phyloP scores from a whole-genome alignment of 1,284 basidiomycete species.

The Moesziomyces sp. region DNA sequence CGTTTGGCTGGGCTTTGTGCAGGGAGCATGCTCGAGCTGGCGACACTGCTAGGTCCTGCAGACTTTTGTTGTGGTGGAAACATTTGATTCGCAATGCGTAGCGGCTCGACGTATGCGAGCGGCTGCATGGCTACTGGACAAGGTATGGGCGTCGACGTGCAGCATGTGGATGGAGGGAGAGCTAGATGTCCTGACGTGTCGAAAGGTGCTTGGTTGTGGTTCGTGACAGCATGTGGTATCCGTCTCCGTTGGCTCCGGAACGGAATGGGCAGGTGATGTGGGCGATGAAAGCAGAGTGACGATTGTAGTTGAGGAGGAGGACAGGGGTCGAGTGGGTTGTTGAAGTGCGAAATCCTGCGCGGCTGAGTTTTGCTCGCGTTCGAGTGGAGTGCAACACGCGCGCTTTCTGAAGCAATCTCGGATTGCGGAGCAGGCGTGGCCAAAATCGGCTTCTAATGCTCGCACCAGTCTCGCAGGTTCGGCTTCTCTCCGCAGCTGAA shows the following conservation, averaged over 20 bases:
- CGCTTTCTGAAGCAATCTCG: constrained; percentile 3
- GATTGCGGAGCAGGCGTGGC: constrained; percentile 2
- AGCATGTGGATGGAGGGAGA: not conserved
- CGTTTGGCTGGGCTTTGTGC: constrained; percentile 26
- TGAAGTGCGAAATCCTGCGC: not conserved
- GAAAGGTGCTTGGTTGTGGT: too few species aligned
- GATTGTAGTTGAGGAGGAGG: not conserved
- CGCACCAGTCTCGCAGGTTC: not conserved
- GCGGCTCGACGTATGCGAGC: constrained; percentile 18
- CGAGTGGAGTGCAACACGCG: constrained; percentile 4
- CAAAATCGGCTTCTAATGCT: not conserved
- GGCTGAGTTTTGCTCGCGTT: constrained; percentile 15
- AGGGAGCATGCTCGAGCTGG: constrained; percentile 3
- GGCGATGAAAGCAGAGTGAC: not conserved
- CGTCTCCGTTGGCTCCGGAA: too few species aligned
- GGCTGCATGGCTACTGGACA: constrained; percentile 25
- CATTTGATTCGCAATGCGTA: constrained; percentile 10
- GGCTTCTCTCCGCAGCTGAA: not conserved
- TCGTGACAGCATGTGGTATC: too few species aligned
- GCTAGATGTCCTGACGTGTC: too few species aligned
- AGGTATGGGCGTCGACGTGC: not conserved
- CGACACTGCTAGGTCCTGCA: not conserved
- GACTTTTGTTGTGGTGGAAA: constrained; percentile 1
- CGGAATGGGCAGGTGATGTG: not conserved
- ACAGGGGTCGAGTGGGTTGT: too few species aligned